Evolutionary conservation across 2,329 filamentous ascomycete genomes (phyloP), one percentile per base, ranked within the genome.

Genomic region (Malbranchea zuffiana): DNA sequence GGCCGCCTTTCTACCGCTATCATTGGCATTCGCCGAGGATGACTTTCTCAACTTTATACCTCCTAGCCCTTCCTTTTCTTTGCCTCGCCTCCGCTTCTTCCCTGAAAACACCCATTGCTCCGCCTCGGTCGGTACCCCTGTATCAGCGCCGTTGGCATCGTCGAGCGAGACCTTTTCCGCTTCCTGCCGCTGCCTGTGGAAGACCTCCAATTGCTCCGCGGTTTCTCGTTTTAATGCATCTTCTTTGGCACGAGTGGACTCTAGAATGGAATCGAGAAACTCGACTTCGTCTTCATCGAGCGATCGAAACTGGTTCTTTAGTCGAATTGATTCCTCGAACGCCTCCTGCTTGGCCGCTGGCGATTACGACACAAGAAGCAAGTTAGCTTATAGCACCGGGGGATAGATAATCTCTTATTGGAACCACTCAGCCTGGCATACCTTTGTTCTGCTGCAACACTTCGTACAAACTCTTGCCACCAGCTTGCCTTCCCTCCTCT

Each of bases 151-250:
- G n/a, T 50, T 53, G 15, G 59, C 54, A 30, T 63, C 62, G 6
- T 60, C 39, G 6, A 63, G 48, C 44, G 56, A 38, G 20, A 60
- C 65, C 46, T 67, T 67, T 52, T 78, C 74, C 1, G 67, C 71
- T 44, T 74, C 68, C 44, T 77, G 72, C 42, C 72, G 72, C 47
- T 73, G 70, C 43, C 64, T 66, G 19, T 73, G 67, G 46, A 79
- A 80, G 1, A 62, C 49, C 26, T 75, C 72, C 7, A 80, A 56
- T 48, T 74, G 69, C 44, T 75, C 71, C 4, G 61, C 59, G 0
- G 73, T 78, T 46, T 79, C 72, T 46, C 66, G 71, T 47, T 65
- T 69, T 29, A 78, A 62, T 3, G 65, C 68, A 2, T 61, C 66
- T 47, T 78, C 74, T 50, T 75, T 63, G 15, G 66, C 67, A 17